Percentiles rank a stretch among this genome's conserved stretches.
phyloP scores from a whole-genome alignment of 306 rosid species.

The Cucumis sativus region DNA sequence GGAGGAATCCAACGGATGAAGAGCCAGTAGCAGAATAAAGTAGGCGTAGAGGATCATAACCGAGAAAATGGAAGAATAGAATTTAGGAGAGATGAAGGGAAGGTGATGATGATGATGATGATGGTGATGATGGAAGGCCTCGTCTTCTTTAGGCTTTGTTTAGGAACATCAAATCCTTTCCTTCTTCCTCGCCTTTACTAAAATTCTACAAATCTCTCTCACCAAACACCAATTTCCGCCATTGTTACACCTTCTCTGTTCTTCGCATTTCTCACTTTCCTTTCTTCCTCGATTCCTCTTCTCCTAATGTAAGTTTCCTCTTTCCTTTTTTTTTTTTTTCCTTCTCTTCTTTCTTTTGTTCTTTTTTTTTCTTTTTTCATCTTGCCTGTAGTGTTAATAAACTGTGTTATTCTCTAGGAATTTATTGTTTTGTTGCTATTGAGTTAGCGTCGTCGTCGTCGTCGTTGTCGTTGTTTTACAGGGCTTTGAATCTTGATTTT shows the following conservation, averaged over 20 bases:
- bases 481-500: not conserved
- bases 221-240: not conserved
- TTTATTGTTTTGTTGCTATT: not conserved
- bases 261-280: not conserved
- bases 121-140: not conserved
- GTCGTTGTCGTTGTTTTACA: not conserved
- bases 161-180: not conserved
- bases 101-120: not conserved
- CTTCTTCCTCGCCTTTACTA: constrained; percentile 8
- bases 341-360: too few species aligned
- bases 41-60: not conserved
- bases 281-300: not conserved
- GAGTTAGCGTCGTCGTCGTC: not conserved
- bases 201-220: not conserved
- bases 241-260: not conserved
- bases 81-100: constrained; percentile 2
- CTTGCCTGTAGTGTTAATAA: not conserved
- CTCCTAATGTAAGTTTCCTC: not conserved
- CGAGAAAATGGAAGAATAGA: not conserved
- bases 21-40: not conserved
- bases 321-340: not conserved
- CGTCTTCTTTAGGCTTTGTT: not conserved
- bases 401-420: not conserved
- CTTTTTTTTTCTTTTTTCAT: not conserved
- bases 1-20: not conserved